Evolutionary conservation across 352 stramenopile genomes (phyloP), one percentile per base, ranked within the genome.

Genomic region (Phytopythium litorale): DNA sequence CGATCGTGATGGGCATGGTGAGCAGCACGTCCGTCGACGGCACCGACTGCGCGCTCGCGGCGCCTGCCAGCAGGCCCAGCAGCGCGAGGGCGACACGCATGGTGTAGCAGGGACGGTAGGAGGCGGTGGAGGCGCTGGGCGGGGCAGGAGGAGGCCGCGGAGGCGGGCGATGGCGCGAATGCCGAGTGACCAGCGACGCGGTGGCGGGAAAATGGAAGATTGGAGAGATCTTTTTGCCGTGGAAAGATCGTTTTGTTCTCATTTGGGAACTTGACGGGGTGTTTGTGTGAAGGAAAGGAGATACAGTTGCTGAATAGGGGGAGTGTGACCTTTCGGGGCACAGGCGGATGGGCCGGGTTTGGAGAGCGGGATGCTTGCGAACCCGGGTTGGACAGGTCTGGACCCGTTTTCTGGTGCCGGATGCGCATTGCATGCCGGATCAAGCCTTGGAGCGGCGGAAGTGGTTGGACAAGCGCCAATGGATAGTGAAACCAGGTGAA

Each of bases 1-100:
- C 79, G 51, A 94, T 68, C 25, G 70, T 65, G 61, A 94, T 70
- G 15, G 81, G 68, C 70, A 92, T 72, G 33, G 82, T 88, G 66
- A 94, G 38, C 33, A 92, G 65, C 55, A 91, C 82, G 64, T 94
- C 84, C 30, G 60, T 63, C 28, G 49, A 55, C 7, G 71, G 75
- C 15, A 72, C 73, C 56, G 60, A 81, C 53, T 75, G 65, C 2
- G 64, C 76, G 28, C 19, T 15, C 0, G 45, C 48, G 12, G 60
- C 57, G 4, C 49, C 60, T 2, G 66, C 28, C 16, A 82, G 58
- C 21, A 62, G 53, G 8, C 71, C 61, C 8, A 72, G 63, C 40
- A 82, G 54, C 45, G 80, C 42, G 30, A 76, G n/a, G 51, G 33
- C 57, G 45, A 56, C 21, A 7, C 35, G 54, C 54, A 59, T 59